Base-by-base conservation (phyloP, 192 early-diverging fungal genomes). In the Dissophora ornata region DNA sequence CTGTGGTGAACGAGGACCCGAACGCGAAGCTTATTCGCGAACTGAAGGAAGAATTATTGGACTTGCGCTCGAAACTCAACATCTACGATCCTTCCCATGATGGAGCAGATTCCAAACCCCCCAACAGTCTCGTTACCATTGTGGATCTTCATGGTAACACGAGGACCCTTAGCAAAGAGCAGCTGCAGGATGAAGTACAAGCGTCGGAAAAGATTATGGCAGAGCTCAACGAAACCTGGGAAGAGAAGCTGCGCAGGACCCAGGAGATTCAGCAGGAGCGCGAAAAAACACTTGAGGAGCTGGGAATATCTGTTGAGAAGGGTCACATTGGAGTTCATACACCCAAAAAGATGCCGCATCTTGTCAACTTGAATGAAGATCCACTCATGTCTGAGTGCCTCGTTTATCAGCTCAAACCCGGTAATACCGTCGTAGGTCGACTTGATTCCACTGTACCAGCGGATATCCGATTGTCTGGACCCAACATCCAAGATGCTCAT, bases 361-460 rank as follows among this genome's bases (percentile, higher is more conserved):
- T 97, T 47, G 87, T 97, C 58, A 97, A 96, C 62, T 86, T 95
- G 22, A 95, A 92, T 67, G 94, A 96, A 69, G 92, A 97, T 69
- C 92, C 94, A 49, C 84, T 92, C 16, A 91, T 93, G 90, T 91
- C 91, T 18, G 94, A 97, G 67, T 96, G 94, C 57, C 82, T 97
- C 3, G 86, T 97, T n/a, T 96, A 95, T 80, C 90, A 90, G 49
- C 82, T 97, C 53, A 90, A 90, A 45, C 84, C 86, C 1, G 95
- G 95, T 0, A 80, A 62, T 7, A 93, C 93, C 0, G 58, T 73
- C 8, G 94, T 95, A 4, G 95, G 92, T 9, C 68, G 82, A 0
- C 64, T 80, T 29, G 80, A 82, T 11, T 74, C 78, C 19, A 62
- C 67, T 19, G 49, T 36, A 1, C 67, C 64, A 5, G 75, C 80